Evolutionary conservation across 2,329 filamentous ascomycete genomes (phyloP).

Genomic region (Myriangium duriaei): DNA sequence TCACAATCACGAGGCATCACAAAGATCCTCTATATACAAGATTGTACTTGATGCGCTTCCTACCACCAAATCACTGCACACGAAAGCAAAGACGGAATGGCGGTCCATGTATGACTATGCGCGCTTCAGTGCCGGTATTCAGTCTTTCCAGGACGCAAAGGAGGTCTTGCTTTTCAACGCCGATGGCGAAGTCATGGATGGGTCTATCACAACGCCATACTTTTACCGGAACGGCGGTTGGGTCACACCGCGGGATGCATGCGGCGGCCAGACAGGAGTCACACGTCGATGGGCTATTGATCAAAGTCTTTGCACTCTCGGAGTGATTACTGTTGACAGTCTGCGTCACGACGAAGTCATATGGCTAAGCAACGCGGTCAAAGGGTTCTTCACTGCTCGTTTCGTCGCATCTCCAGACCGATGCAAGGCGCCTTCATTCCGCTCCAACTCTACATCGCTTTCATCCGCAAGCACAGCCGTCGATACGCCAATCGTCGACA

Average conservation of each 20-base stretch:
- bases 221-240: conserved; percentile 61
- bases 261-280: conserved; percentile 72
- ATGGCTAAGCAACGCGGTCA: conserved; percentile 80
- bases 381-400: conserved; percentile 48
- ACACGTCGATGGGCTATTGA: conserved; percentile 74
- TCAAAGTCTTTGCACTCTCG: conserved; percentile 53
- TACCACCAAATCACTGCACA: conserved; percentile 50
- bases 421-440: conserved; percentile 7
- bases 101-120: conserved; percentile 61
- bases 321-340: conserved; percentile 45
- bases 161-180: conserved; percentile 68
- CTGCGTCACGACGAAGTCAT: conserved; percentile 62
- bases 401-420: conserved; percentile 13
- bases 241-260: conserved; percentile 59
- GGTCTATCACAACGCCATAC: conserved; percentile 70
- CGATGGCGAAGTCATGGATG: conserved; percentile 61
- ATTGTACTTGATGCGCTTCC: conserved; percentile 40
- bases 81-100: conserved; percentile 73
- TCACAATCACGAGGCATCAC: conserved; percentile 15
- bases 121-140: conserved; percentile 47
- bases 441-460: conserved; percentile 6
- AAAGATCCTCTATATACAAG: conserved; percentile 20
- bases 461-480: conserved; percentile 3
- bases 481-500: conserved; percentile 5
- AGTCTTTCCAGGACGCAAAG: conserved; percentile 33